These are phyloP conservation scores for Aspergillus calidoustus DNA, from an alignment of 2,329 filamentous ascomycete genomes.

Conservation along the genomic window DNA sequence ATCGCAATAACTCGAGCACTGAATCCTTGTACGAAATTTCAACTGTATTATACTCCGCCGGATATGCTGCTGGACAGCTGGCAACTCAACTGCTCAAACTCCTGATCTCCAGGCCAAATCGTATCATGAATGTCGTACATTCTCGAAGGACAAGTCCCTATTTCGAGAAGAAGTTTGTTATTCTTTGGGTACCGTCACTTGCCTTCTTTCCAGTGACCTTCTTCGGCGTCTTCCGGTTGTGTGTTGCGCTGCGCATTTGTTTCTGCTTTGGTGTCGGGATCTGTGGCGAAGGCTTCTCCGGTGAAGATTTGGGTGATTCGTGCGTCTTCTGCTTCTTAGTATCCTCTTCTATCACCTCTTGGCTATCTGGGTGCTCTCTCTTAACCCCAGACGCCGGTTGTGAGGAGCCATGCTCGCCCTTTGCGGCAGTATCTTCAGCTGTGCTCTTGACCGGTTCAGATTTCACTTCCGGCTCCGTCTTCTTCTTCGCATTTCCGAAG, in stretches of 20 bases:
- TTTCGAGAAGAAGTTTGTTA: conserved; percentile 55
- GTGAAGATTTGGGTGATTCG: conserved; percentile 30
- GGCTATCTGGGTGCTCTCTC: conserved; percentile 48
- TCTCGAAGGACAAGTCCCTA: conserved; percentile 22
- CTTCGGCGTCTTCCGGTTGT: conserved; percentile 56
- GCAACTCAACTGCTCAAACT: conserved; percentile 1
- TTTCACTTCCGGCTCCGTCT: conserved; percentile 26
- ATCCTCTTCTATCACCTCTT: conserved; percentile 21
- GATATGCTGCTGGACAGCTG: conserved; percentile 46
- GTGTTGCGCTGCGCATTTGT: conserved; percentile 62
- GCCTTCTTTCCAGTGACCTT: conserved; percentile 47
- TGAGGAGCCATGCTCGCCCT: conserved; percentile 57
- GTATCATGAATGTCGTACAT: conserved; percentile 6
- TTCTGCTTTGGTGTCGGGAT: conserved; percentile 34
- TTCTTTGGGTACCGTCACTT: conserved; percentile 56
- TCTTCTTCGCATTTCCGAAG: conserved; percentile 66
- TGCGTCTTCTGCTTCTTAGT: conserved; percentile 33
- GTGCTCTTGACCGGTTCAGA: conserved; percentile 32
- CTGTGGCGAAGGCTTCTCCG: conserved; percentile 42
- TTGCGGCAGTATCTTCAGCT: not conserved
- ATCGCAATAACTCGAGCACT: conserved; percentile 19
- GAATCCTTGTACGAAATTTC: conserved; percentile 20
- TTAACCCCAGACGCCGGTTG: conserved; percentile 54
- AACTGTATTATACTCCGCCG: conserved; percentile 18
- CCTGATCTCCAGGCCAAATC: not conserved